Conservation (phyloP, 2,329 filamentous ascomycete species). For the Diaporthe helianthi region DNA sequence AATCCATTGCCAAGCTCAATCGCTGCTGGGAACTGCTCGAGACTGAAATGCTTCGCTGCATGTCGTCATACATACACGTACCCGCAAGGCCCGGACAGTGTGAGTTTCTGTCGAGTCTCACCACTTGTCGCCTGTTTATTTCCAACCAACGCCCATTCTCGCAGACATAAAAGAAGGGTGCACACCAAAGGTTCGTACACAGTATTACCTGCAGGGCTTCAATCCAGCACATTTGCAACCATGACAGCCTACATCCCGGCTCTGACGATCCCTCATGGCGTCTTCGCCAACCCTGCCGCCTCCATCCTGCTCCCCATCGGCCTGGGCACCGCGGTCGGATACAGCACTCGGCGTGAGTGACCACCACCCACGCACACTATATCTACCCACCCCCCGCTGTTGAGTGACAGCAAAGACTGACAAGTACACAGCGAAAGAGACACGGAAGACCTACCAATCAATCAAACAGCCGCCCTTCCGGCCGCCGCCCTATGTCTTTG, state of each 20-base stretch:
- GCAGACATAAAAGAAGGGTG: background rate
- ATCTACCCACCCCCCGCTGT: constrained; percentile 17
- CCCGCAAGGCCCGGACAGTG: constrained; percentile 2
- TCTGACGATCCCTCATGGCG: constrained; percentile 73
- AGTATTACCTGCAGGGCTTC: background rate
- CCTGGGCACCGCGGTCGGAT: constrained; percentile 77
- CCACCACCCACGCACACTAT: background rate
- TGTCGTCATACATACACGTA: constrained; percentile 16
- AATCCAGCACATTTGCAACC: constrained; percentile 38
- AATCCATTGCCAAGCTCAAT: background rate
- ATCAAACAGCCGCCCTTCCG: constrained; percentile 72
- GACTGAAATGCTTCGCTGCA: background rate
- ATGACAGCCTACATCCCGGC: constrained; percentile 86
- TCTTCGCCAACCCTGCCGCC: constrained; percentile 75
- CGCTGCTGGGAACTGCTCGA: background rate
- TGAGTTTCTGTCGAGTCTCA: constrained; percentile 7
- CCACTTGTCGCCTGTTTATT: constrained; percentile 9
- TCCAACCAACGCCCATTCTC: background rate
- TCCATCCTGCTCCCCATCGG: constrained; percentile 79
- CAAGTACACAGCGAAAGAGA: constrained; percentile 56
- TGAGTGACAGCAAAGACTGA: constrained; percentile 15
- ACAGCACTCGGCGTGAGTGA: constrained; percentile 67
- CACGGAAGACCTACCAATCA: constrained; percentile 64
- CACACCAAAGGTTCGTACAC: background rate
- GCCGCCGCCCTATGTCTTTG: constrained; percentile 68